Evolutionary conservation across 345 rosid species (phyloP), one percentile per base, ranked within the genome.

Genomic region (Anacardium occidentale): DNA sequence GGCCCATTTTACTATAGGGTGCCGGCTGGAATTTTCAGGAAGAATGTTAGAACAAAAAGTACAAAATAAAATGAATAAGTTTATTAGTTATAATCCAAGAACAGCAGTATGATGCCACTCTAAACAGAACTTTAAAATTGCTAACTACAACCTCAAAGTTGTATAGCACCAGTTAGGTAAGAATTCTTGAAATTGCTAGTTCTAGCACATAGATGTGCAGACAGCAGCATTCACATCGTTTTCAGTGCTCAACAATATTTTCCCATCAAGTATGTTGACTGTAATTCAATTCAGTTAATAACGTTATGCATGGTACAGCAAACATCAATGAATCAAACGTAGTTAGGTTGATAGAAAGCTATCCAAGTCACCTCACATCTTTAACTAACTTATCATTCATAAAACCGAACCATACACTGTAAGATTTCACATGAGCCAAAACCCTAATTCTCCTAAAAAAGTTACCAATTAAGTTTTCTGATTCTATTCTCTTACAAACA

Each of bases 1-100:
- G 18, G 90, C 93, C 89, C 93, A 88, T 73, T 86, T 85, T 42
- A 85, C 82, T 2, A 67, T 58, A 6, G 90, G 89, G 82, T 86
- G 90, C 50, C 88, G 82, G 70, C 89, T 84, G 80, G 14, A 72
- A 70, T 29, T 25, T 70, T 55, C 48, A 45, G 62, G 52, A 45
- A 24, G 17, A 7, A 72, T 42, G 18, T 40, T 15, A 52, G 14
- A 54, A 52, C 29, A 34, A 59, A 45, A 20, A 40, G 21, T 14
- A 4, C 6, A 51, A 21, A 1, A 34, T 12, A 2, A 13, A 4
- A 60, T 7, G 22, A 56, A 54, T 22, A 55, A 56, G 14, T 26
- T 54, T 18, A 26, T 5, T 18, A 51, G 17, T 67, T 25, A 68
- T 21, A 8, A 17, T 37, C 13, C 8, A 9, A 55, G 37, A 20